These are phyloP conservation scores for Ogataea polymorpha DNA, from an alignment of 805 yeast genomes.

Conservation along the genomic window DNA sequence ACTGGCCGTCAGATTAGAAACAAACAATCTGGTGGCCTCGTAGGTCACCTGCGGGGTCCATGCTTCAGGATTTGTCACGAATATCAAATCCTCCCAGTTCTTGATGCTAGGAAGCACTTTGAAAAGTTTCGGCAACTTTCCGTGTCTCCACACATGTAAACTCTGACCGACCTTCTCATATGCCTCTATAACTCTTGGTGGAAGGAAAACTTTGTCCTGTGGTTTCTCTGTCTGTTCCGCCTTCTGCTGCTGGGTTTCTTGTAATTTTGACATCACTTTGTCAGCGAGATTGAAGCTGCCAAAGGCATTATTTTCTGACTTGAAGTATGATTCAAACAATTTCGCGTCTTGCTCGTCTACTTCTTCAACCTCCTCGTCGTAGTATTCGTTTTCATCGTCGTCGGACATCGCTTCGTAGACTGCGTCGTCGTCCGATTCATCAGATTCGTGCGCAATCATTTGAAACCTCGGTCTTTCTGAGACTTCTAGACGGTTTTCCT, in stretches of 20 bases:
- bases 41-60: conserved; percentile 96
- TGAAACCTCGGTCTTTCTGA: conserved; percentile 29
- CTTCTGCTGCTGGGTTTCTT: conserved; percentile 50
- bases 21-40: conserved; percentile 93
- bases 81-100: conserved; percentile 94
- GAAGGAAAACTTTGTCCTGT: conserved; percentile 76
- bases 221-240: conserved; percentile 36
- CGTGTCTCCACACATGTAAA: conserved; percentile 86
- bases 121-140: conserved; percentile 93
- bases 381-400: conserved; percentile 37
- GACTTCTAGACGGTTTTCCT: conserved; percentile 40
- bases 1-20: conserved; percentile 80
- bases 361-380: conserved; percentile 53
- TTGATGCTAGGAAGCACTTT: conserved; percentile 89
- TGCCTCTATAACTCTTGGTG: conserved; percentile 95
- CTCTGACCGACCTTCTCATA: conserved; percentile 89
- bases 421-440: conserved; percentile 31
- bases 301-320: conserved; percentile 29
- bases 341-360: conserved; percentile 81
- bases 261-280: conserved; percentile 85
- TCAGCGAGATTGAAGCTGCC: conserved; percentile 78
- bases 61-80: conserved; percentile 83
- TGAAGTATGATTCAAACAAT: conserved; percentile 74
- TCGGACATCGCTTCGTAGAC: conserved; percentile 31
- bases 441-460: conserved; percentile 35